phyloP scores from a whole-genome alignment of 2,329 filamentous ascomycete genomes.

The Exophiala calicioides region DNA sequence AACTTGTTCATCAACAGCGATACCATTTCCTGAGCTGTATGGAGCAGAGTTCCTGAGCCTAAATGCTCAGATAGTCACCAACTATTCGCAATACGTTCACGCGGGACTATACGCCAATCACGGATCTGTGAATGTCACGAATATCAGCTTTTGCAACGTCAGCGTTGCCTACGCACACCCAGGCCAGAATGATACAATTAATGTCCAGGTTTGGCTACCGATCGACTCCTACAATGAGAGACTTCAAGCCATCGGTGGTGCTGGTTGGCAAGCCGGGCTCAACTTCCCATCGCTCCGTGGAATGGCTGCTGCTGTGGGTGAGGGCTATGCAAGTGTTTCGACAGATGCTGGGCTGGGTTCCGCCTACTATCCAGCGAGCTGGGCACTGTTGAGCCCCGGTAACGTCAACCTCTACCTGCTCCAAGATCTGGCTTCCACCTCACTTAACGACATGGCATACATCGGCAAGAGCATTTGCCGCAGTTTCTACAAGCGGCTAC shows the following conservation, averaged over 20 bases:
- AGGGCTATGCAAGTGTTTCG: conserved; percentile 25
- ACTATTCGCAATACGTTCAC: no score
- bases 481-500: conserved; percentile 16
- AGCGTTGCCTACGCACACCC: conserved; percentile 47
- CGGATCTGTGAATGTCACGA: no score
- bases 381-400: conserved; percentile 26
- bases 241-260: conserved; percentile 44
- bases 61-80: no score
- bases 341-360: conserved; percentile 26
- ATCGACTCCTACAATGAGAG: conserved; percentile 35
- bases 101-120: no score
- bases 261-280: conserved; percentile 30
- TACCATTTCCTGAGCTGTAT: no score
- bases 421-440: conserved; percentile 38
- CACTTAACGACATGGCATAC: conserved; percentile 38
- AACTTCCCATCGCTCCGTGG: conserved; percentile 8
- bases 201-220: conserved; percentile 42
- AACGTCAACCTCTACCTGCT: conserved; percentile 38
- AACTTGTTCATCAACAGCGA: no score
- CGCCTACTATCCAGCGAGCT: not conserved
- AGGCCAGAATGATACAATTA: conserved; percentile 42
- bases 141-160: conserved; percentile 44
- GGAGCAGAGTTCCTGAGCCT: no score
- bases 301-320: conserved; percentile 6
- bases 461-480: conserved; percentile 29